Conservation (phyloP, 1,139 yeast genomes). For the Spathaspora sp. region DNA sequence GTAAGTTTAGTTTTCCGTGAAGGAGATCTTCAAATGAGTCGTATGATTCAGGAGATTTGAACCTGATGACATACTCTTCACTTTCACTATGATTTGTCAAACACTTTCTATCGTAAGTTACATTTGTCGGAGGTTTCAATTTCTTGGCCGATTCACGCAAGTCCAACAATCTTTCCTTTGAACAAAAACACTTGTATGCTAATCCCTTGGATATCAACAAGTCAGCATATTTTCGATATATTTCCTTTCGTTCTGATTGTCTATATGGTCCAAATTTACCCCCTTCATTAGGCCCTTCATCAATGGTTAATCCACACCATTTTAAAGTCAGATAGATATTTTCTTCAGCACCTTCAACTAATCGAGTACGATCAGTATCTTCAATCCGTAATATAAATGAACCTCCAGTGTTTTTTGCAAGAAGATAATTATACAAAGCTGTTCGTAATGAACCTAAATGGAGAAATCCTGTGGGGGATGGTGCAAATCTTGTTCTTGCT, state of each 20-base stretch:
- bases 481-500: constrained; percentile 91
- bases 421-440: constrained; percentile 81
- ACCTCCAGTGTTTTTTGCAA: constrained; percentile 81
- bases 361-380: constrained; percentile 84
- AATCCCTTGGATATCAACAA: constrained; percentile 58
- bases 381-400: constrained; percentile 79
- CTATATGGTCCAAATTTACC: constrained; percentile 76
- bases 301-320: constrained; percentile 77
- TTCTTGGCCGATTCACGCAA: constrained; percentile 72
- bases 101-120: constrained; percentile 88
- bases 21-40: constrained; percentile 68
- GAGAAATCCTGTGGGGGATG: constrained; percentile 93
- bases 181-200: constrained; percentile 86
- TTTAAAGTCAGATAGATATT: constrained; percentile 71
- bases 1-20: constrained; percentile 74
- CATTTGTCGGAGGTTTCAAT: constrained; percentile 85
- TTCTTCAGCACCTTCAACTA: constrained; percentile 79
- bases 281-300: constrained; percentile 78
- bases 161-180: constrained; percentile 70
- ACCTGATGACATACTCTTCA: constrained; percentile 51
- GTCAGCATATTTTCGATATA: constrained; percentile 61
- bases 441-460: constrained; percentile 94
- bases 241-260: constrained; percentile 74
- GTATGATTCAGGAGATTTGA: constrained; percentile 69
- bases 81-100: constrained; percentile 22